Conservation (phyloP, 306 rosid species). For the Inga oerstediana region DNA sequence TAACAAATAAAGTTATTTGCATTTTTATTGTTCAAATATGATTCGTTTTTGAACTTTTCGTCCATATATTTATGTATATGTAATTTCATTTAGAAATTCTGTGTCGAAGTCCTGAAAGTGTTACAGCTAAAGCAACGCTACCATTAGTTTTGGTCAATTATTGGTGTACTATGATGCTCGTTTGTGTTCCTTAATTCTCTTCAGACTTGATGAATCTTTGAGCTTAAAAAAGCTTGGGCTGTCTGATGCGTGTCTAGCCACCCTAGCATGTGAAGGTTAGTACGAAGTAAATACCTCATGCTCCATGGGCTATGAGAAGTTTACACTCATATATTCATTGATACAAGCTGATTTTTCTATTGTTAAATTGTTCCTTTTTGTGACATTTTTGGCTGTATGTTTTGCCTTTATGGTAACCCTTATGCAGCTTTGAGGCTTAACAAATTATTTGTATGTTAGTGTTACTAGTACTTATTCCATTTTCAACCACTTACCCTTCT, state of each 20-base stretch:
- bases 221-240: conserved; percentile 78
- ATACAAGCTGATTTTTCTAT: not conserved
- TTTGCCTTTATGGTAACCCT: not conserved
- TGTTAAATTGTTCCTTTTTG: not conserved
- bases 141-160: not conserved
- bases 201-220: conserved; percentile 71
- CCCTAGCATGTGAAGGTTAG: conserved; percentile 83
- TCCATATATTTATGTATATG: not conserved
- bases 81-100: not conserved
- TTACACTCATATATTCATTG: conserved; percentile 9
- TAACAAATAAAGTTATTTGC: not conserved
- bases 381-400: not conserved
- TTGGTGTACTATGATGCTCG: conserved; percentile 1
- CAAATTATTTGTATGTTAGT: conserved; percentile 1
- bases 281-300: conserved; percentile 12
- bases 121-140: not conserved
- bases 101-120: not conserved
- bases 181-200: conserved; percentile 36
- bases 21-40: not conserved
- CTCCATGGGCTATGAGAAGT: conserved; percentile 19
- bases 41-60: not conserved
- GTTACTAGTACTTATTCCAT: conserved; percentile 28
- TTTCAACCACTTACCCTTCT: conserved; percentile 18
- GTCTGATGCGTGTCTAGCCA: conserved; percentile 82
- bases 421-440: conserved; percentile 16